Evolutionary conservation across 108 stramenopile genomes (phyloP).

Genomic region (Aurantiochytrium sp.): DNA sequence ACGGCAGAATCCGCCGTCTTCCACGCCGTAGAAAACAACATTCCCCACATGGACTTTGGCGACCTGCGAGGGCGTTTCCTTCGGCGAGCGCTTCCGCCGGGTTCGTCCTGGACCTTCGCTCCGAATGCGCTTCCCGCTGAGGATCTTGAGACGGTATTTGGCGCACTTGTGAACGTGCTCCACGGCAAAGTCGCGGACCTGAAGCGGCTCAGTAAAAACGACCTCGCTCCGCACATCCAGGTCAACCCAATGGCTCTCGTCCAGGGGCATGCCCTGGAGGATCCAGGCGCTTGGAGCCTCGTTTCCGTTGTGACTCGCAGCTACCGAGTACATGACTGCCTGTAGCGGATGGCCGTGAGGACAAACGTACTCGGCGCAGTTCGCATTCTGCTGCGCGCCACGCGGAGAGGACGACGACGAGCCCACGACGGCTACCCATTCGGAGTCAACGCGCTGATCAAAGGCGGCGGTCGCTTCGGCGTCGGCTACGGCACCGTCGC

Average conservation of each 20-base stretch:
- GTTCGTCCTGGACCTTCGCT: background rate
- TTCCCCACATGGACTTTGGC: background rate
- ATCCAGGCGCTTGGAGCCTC: background rate
- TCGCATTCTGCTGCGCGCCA: background rate
- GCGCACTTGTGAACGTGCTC: background rate
- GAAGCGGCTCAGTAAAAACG: background rate
- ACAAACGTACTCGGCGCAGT: background rate
- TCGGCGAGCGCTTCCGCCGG: background rate
- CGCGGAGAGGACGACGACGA: background rate
- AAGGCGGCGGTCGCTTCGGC: background rate
- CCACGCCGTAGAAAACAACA: too few relatives aligned
- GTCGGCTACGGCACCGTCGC: background rate
- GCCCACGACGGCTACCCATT: background rate
- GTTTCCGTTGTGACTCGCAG: background rate
- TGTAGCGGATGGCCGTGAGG: background rate
- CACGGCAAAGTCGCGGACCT: background rate
- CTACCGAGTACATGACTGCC: background rate
- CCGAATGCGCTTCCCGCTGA: background rate
- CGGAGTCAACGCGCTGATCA: conserved; percentile 9
- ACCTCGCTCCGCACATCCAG: conserved; percentile 18
- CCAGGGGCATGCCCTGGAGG: background rate
- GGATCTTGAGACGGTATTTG: background rate
- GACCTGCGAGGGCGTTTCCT: background rate
- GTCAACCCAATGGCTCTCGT: background rate
- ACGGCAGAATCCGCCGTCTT: too few relatives aligned